These are phyloP conservation scores for Xylaria sp. DNA, from an alignment of 2,329 filamentous ascomycete genomes.

Conservation along the genomic window DNA sequence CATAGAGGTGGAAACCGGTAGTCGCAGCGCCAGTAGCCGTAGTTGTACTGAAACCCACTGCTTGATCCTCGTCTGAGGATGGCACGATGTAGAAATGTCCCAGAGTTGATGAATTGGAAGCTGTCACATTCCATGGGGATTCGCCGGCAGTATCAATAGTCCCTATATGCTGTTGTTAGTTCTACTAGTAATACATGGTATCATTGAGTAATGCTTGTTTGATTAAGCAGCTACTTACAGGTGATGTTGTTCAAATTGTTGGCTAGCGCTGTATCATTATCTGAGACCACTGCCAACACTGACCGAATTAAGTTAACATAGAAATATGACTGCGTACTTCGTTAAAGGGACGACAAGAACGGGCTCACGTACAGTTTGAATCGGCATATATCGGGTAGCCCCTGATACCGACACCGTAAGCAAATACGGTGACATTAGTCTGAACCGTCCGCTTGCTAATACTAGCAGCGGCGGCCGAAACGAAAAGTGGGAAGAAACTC, in stretches of 20 bases:
- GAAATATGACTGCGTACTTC: too few relatives aligned
- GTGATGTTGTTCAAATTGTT: conserved; percentile 14
- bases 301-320: neutral
- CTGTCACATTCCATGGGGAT: conserved; percentile 18
- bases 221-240: conserved; percentile 14
- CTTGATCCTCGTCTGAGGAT: neutral
- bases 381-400: conserved; percentile 10
- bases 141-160: conserved; percentile 6
- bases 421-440: conserved; percentile 15
- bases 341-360: neutral
- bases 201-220: neutral
- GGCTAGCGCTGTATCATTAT: conserved; percentile 11
- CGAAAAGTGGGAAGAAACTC: conserved; percentile 11
- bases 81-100: conserved; percentile 23
- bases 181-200: neutral
- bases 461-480: conserved; percentile 11
- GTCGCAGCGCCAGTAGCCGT: conserved; percentile 13
- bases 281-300: conserved; percentile 17
- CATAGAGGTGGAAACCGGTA: conserved; percentile 15
- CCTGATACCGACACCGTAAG: conserved; percentile 20
- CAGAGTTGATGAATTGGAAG: conserved; percentile 1
- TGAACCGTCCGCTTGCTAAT: neutral
- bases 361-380: conserved; percentile 15
- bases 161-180: conserved; percentile 11
- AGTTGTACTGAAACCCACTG: conserved; percentile 11